Percentiles rank a stretch among this genome's conserved stretches.
These are phyloP conservation scores for Pythium rhizo-oryzae DNA, from an alignment of 352 stramenopile species.

Conservation along the genomic window DNA sequence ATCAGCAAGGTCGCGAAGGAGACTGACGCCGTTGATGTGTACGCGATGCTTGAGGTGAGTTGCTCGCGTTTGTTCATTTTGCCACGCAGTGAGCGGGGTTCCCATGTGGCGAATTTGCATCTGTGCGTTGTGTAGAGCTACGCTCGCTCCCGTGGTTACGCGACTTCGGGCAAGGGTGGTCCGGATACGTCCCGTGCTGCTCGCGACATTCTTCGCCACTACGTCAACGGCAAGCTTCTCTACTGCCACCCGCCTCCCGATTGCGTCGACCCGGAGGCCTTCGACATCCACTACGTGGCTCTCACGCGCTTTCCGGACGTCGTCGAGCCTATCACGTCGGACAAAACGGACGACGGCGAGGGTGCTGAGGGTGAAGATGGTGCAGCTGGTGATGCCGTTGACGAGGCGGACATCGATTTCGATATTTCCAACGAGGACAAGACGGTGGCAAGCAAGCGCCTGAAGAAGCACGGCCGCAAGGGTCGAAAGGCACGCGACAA, in stretches of 20 bases:
- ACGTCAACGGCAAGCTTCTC: conserved; percentile 96
- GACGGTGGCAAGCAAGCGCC: conserved; percentile 65
- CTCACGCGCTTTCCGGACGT: conserved; percentile 63
- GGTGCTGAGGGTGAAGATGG: conserved; percentile 23
- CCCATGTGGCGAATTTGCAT: neutral
- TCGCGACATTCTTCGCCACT: conserved; percentile 97
- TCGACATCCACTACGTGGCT: conserved; percentile 77
- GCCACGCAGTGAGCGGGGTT: neutral
- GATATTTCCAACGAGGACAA: conserved; percentile 78
- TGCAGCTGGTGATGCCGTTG: conserved; percentile 25
- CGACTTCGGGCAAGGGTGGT: conserved; percentile 93
- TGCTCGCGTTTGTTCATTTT: neutral
- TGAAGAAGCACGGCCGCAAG: conserved; percentile 97
- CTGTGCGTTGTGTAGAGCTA: conserved; percentile 48
- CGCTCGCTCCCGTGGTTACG: conserved; percentile 88
- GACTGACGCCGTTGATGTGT: conserved; percentile 79
- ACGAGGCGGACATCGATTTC: conserved; percentile 60
- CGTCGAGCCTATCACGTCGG: conserved; percentile 14
- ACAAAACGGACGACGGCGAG: conserved; percentile 15
- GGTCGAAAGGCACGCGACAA: conserved; percentile 95
- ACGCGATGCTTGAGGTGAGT: conserved; percentile 46
- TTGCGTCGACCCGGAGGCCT: conserved; percentile 54
- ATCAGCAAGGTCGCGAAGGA: conserved; percentile 68
- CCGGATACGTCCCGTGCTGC: conserved; percentile 96
- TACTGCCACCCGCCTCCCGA: conserved; percentile 96